A percentile compares a stretch with the other conserved stretches of the same genome.
phyloP scores from a whole-genome alignment of 73 alveolate genomes.

The Urostyla sp. region DNA sequence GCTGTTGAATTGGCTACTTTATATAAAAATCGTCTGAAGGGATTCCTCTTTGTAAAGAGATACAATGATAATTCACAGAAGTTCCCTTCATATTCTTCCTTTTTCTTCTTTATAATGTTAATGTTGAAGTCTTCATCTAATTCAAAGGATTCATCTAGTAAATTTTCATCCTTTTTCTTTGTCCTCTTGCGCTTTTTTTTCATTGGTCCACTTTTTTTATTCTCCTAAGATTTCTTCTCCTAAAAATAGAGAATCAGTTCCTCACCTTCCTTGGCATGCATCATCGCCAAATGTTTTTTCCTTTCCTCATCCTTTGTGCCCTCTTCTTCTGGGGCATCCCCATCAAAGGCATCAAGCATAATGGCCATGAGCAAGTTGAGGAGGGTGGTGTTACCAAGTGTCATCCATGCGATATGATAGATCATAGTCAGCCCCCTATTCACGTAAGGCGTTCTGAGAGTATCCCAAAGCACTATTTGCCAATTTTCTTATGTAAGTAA shows the following conservation, averaged over 20 bases:
- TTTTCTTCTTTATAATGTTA: constrained; percentile 32
- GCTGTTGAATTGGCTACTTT: constrained; percentile 5
- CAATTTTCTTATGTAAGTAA: constrained; percentile 95
- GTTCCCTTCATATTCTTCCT: constrained; percentile 30
- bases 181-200: background rate
- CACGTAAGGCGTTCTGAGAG: constrained; percentile 63
- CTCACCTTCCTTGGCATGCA: no score
- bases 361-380: constrained; percentile 94
- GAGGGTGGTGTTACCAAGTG: constrained; percentile 94
- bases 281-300: constrained; percentile 14
- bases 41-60: constrained; percentile 41
- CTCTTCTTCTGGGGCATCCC: constrained; percentile 73
- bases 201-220: background rate
- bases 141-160: constrained; percentile 40
- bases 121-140: constrained; percentile 26
- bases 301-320: constrained; percentile 63
- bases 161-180: constrained; percentile 28
- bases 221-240: background rate
- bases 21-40: constrained; percentile 36
- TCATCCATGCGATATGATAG: constrained; percentile 91
- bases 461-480: constrained; percentile 86
- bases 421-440: constrained; percentile 68
- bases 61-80: constrained; percentile 58
- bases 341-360: constrained; percentile 90
- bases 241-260: background rate